Evolutionary conservation across 805 yeast species (phyloP).

Genomic region (Spathaspora gorwiae): DNA sequence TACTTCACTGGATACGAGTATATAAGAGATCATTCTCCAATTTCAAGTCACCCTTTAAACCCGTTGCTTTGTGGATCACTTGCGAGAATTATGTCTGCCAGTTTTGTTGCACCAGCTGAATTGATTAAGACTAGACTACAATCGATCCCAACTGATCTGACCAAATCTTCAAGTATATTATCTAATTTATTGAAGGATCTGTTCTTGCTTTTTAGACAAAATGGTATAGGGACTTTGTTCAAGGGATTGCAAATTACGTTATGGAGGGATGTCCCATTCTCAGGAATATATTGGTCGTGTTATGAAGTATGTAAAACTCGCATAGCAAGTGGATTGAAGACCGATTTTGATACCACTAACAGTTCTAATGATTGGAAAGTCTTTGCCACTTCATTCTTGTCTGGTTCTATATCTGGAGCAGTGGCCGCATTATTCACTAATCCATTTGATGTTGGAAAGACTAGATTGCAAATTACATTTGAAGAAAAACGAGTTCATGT

Average conservation of each 20-base stretch:
- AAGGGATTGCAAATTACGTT: slow-evolving; percentile 83
- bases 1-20: slow-evolving; percentile 93
- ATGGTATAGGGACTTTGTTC: slow-evolving; percentile 67
- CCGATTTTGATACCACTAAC: slow-evolving; percentile 16
- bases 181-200: slow-evolving; percentile 52
- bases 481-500: slow-evolving; percentile 9
- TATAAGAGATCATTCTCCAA: slow-evolving; percentile 64
- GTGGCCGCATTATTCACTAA: slow-evolving; percentile 85
- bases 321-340: slow-evolving; percentile 18
- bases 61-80: slow-evolving; percentile 83
- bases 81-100: slow-evolving; percentile 80
- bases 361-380: slow-evolving; percentile 38
- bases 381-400: slow-evolving; percentile 61
- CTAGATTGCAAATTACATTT: slow-evolving; percentile 71
- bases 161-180: slow-evolving; percentile 25
- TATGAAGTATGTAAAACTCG: slow-evolving; percentile 51
- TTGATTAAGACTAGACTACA: slow-evolving; percentile 84
- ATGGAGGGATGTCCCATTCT: slow-evolving; percentile 97
- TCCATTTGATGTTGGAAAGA: slow-evolving; percentile 97
- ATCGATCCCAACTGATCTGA: slow-evolving; percentile 62
- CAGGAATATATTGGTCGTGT: slow-evolving; percentile 90
- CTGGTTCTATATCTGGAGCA: slow-evolving; percentile 82
- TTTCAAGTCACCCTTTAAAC: slow-evolving; percentile 47
- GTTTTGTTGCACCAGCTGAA: slow-evolving; percentile 83
- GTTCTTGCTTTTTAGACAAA: slow-evolving; percentile 41